Evolutionary conservation across 2,329 filamentous ascomycete genomes (phyloP), one percentile per base, ranked within the genome.

Genomic region (Celoporthe dispersa): DNA sequence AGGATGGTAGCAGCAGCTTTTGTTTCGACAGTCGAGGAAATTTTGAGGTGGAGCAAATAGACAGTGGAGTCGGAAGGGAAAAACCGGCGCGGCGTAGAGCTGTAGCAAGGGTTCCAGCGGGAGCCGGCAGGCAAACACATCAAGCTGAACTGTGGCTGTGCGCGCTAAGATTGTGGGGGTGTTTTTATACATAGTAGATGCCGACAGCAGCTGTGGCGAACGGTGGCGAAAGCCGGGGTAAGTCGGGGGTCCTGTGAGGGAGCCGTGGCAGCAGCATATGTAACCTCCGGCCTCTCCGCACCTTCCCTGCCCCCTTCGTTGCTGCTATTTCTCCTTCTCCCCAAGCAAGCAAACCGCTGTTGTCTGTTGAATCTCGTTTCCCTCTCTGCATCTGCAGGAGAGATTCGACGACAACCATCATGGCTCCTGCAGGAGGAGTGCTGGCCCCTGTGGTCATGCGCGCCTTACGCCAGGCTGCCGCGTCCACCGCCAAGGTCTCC

Each of bases 381-480:
- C 44, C 67, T 44, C 35, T 44, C 65, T 55, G 35, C 69, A 64
- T 62, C n/a, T 31, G 68, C 61, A 70, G 72, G 73, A 73, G 73
- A 72, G 75, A 73, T 33, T 44, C 28, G 59, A 9, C 48, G 25
- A 72, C 64, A 66, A 73, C 68, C 78, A 84, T 74, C 73, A 89
- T 89, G 87, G 83, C 83, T 80, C 84, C 85, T 78, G 78, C 80
- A 78, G 85, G 85, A 82, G 86, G 85, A 80, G 81, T 88, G 78
- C 87, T 84, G 86, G 87, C 84, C 76, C 85, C 86, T 70, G 81
- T 83, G 77, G 84, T 85, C 81, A 79, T 88, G 78, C 85, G 85
- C 78, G 80, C 86, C 75, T 81, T 88, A 75, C 84, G 85, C 77
- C 82, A 81, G 74, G 84, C 86, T 77, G 80, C 85, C 77, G 73